These are phyloP conservation scores for Cunninghamia lanceolata DNA, from an alignment of 75 land plant genomes.

Conservation along the genomic window DNA sequence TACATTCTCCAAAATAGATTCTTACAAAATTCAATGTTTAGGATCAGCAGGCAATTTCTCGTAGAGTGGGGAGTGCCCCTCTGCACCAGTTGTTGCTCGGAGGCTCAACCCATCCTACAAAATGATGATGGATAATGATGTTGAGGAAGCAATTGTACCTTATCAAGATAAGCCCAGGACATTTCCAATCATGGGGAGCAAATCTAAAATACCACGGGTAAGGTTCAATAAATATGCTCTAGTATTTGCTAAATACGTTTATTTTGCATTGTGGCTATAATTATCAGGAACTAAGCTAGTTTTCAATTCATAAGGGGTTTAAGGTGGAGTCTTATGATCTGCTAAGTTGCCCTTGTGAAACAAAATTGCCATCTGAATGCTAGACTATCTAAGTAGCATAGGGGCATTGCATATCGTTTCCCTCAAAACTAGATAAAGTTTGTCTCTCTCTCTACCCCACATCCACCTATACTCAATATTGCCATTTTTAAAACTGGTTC, in stretches of 20 bases:
- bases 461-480: too few species aligned
- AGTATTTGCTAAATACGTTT: background rate
- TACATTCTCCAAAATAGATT: slow-evolving; percentile 21
- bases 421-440: too few species aligned
- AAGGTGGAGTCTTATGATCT: background rate
- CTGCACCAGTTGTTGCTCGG: slow-evolving; percentile 44
- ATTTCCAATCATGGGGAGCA: slow-evolving; percentile 79
- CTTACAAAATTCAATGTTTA: slow-evolving; percentile 57
- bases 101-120: slow-evolving; percentile 48
- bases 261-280: background rate
- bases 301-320: background rate
- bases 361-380: background rate
- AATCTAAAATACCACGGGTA: slow-evolving; percentile 78
- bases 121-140: slow-evolving; percentile 59
- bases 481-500: too few species aligned
- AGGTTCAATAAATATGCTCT: background rate
- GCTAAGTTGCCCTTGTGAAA: background rate
- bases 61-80: slow-evolving; percentile 40
- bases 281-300: background rate
- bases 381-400: background rate
- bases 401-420: too few species aligned
- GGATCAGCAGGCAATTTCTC: slow-evolving; percentile 63
- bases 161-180: slow-evolving; percentile 76
- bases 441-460: too few species aligned
- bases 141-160: slow-evolving; percentile 61